A percentile compares a stretch with the other conserved stretches of the same genome.
Evolutionary conservation across 2,329 filamentous ascomycete genomes (phyloP).

Genomic region (Aurifilum marmelostoma): DNA sequence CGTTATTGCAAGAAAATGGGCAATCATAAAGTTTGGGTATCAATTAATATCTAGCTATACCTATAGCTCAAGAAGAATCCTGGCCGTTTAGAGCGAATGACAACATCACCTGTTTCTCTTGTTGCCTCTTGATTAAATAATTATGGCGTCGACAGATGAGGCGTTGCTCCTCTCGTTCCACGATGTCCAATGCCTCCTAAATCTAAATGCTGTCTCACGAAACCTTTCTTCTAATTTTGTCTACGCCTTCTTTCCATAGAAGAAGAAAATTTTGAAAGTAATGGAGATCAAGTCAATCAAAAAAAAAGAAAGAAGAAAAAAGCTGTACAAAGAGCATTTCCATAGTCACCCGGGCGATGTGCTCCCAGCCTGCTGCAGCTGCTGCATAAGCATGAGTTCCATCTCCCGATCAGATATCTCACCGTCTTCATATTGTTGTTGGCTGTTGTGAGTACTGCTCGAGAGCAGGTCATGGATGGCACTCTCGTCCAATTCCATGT

Average conservation of each 20-base stretch:
- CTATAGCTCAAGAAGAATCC: neutral
- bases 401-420: constrained; percentile 51
- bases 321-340: too few relatives aligned
- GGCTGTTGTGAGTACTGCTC: constrained; percentile 38
- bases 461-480: constrained; percentile 58
- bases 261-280: neutral
- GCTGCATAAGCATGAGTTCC: constrained; percentile 54
- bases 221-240: neutral
- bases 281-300: neutral
- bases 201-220: neutral
- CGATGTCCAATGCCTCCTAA: neutral
- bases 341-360: constrained; percentile 19
- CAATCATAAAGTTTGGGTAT: neutral
- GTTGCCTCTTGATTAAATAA: neutral
- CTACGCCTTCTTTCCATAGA: neutral
- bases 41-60: neutral
- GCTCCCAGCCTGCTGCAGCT: constrained; percentile 39
- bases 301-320: too few relatives aligned
- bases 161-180: neutral
- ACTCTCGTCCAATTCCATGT: constrained; percentile 46
- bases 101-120: neutral
- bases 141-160: neutral
- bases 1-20: too few relatives aligned
- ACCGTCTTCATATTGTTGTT: constrained; percentile 29
- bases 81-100: neutral